These are phyloP conservation scores for Bretschneidera sinensis DNA, from an alignment of 345 rosid genomes.

Conservation along the genomic window DNA sequence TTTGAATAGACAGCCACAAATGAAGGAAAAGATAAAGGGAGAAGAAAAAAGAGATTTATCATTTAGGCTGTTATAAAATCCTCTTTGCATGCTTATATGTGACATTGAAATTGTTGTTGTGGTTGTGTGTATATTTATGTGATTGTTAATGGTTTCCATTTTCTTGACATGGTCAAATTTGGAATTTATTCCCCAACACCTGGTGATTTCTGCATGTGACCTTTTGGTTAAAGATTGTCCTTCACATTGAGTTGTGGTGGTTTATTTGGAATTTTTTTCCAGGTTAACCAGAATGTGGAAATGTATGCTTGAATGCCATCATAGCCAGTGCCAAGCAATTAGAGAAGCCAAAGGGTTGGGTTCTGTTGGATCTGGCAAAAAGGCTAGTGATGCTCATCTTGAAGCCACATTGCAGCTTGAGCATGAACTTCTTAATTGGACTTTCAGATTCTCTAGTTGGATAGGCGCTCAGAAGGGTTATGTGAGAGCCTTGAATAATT, in stretches of 20 bases:
- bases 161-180: not conserved
- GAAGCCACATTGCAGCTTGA: slow-evolving; percentile 65
- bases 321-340: slow-evolving; percentile 61
- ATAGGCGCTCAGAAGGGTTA: slow-evolving; percentile 71
- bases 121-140: not conserved
- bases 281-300: slow-evolving; percentile 97
- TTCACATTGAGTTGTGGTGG: too few species aligned
- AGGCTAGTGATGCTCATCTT: slow-evolving; percentile 59
- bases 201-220: not conserved
- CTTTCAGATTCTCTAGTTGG: slow-evolving; percentile 69
- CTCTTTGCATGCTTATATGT: not conserved
- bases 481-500: slow-evolving; percentile 67
- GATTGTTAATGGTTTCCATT: not conserved
- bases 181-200: not conserved
- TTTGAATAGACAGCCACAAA: not conserved
- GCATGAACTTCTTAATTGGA: slow-evolving; percentile 77
- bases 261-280: not conserved
- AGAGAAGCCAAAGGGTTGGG: slow-evolving; percentile 67
- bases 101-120: too few species aligned
- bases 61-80: not conserved
- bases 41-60: too few species aligned
- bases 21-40: too few species aligned
- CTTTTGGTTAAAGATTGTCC: not conserved
- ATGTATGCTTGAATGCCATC: slow-evolving; percentile 87
- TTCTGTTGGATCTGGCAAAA: slow-evolving; percentile 53